Base-by-base conservation (phyloP, 768 basidiomycete genomes). In the Cytidiella melzeri region DNA sequence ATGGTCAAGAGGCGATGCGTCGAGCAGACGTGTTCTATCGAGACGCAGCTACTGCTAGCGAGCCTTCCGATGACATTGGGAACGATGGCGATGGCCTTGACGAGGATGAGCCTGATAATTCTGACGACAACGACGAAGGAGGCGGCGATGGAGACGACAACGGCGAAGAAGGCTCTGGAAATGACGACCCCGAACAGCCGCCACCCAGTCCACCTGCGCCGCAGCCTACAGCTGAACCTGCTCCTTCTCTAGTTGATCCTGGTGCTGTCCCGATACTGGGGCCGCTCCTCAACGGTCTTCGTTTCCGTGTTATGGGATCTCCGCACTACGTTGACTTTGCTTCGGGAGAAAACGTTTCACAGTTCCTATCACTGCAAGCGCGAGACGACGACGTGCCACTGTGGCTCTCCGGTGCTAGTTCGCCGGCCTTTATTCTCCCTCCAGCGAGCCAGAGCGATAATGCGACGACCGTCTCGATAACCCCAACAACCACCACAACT, bases 1-100 rank as follows among this genome's bases (percentile, higher is more conserved):
- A 90, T 53, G 85, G 83, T 0, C 53, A 63, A 48, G 58, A 55
- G n/a, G 74, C 72, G 10, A 76, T 90, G 24, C 60, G 72, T 23
- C 69, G 80, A 9, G 57, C 64, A 1, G 84, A 85, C 51, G 65
- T 89, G 0, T 80, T 76, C 54, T 89, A 87, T 61, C 76, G 87
- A 4, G 62, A 75, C 19, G 67, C 61, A 0, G 57, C 63, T 12
- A 9, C 23, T 40, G 27, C 41, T 11, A 19, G 25, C 25, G 28
- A 47, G 13, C 49, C 30, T 20, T 45, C 23, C 18, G 41, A 27
- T 15, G 13, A 40, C 11, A 50, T 50, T n/a, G 45, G 10, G 28
- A 38, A 25, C 5, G 37, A n/a, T 19, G 38, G 38, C 20, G 37
- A 12, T 11, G 23, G 34, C 6, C 26, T 28, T 12, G 44, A 30